Base-by-base conservation (phyloP, 2,329 filamentous ascomycete genomes). In the Thelonectria rubi region DNA sequence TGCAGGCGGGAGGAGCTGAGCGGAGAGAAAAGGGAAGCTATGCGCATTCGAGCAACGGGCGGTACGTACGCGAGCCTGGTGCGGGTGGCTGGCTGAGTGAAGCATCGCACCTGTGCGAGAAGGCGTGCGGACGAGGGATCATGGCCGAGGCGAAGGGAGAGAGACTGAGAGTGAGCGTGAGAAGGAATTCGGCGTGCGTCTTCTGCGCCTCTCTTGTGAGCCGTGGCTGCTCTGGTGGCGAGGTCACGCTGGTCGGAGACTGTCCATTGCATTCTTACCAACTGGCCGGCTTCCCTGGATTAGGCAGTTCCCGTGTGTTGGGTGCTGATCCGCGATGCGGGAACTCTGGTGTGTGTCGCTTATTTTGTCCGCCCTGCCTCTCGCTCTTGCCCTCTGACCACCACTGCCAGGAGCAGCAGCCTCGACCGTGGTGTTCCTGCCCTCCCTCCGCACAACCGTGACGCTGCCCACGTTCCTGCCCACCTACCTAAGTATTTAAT, bases 271-370 rank as follows among this genome's bases (percentile, higher is more conserved):
- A 48, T 55, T 48, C 15, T 14, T 15, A 20, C 8, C 26, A 30
- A 30, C 45, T 47, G 45, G 18, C 42, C 43, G 12, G 20, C 32
- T 34, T 11, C 43, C 30, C 50, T 37, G 34, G 47, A 48, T 17
- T 48, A 30, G n/a, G n/a, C n/a, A n/a, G 46, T 48, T 48, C 46
- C 54, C 54, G 37, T 43, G 34, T 20, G 47, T 53, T 62, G 64
- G 58, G 53, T 58, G 64, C 58, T 52, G 58, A 58, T 52, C 60
- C 57, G 63, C 55, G 67, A 60, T 61, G 26, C 8, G 40, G 61
- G 47, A 52, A 65, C 64, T 52, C 67, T 68, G 63, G 67, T 59
- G 64, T 63, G 58, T 52, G 59, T 59, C 55, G 56, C 65, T 65
- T 68, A 70, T 68, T 68, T 68, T 58, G 63, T 66, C 49, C 12